Base-by-base conservation (phyloP, 768 basidiomycete genomes). In the Trametopsis cervina region DNA sequence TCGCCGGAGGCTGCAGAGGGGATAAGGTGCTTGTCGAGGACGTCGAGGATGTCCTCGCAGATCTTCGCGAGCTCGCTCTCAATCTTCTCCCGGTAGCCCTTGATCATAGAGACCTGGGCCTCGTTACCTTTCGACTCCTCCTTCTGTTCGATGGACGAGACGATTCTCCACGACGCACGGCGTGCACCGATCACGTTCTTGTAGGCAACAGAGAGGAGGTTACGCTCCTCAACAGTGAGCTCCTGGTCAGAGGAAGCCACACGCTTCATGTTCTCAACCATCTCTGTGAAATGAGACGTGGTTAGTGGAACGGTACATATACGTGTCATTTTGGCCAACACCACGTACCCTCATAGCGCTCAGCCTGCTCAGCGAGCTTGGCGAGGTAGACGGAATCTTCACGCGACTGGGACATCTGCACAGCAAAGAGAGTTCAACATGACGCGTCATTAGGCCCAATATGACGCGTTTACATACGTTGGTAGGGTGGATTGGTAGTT, bases 231-330 rank as follows among this genome's bases (percentile, higher is more conserved):
- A 39, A 97, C 92, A 52, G 93, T 95, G 63, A 97, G 87, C 63
- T 98, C 94, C 70, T 94, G 89, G 79, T 95, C 92, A 51, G 92
- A 93, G 25, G 91, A 93, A 49, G 94, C 94, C 57, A 97, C 94
- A 54, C 82, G 83, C 83, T 97, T 97, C 94, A 98, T 98, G 81
- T 94, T 95, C 73, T 92, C 89, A 58, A 96, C 94, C 94, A 96
- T 96, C 71, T 96, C 89, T 84, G 68, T 50, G 24, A 42, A 44
- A 49, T 37, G 44, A 26, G 52, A 45, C 35, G 36, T 44, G 13
- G 42, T 42, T 23, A 43, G 33, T n/a, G n/a, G n/a, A n/a, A n/a
- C n/a, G 13, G 21, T 15, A n/a, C 17, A 23, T 17, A 43, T 25
- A 13, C 13, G 25, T 10, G 35, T n/a, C 10, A 9, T 26, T n/a